Base-by-base conservation (phyloP, 2,329 filamentous ascomycete species). In the Torrubiella hemipterigena region DNA sequence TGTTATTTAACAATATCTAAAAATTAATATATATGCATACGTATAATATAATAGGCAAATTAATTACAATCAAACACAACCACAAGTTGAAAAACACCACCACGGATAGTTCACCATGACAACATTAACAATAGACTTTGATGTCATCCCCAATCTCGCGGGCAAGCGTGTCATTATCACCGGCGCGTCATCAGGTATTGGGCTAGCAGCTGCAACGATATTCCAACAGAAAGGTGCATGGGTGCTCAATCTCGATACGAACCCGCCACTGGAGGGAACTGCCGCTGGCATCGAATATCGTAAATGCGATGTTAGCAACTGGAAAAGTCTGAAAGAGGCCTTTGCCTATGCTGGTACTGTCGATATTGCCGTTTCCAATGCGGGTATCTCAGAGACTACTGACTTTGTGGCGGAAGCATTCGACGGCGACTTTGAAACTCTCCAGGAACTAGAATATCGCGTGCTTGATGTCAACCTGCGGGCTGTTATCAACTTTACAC, bases 381-480 rank as follows among this genome's bases (percentile, higher is more conserved):
- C 54, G 9, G 54, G 51, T 14, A 42, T 53, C 10, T 40, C 41
- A 2, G 45, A 56, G 29, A 43, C 50, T 14, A 16, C 16, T 3
- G 38, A 52, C 14, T 55, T 52, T 29, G 50, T 56, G 25, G 42
- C 36, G 13, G 53, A 57, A 26, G 32, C 27, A 1, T 42, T 51
- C 7, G 50, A 54, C 24, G 42, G 37, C 0, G 18, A 44, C 2
- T 22, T n/a, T n/a, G 52, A 48, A 9, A 32, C 42, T 9, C 41
- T 58, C 8, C 7, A 29, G 7, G 45, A 54, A 37, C 52, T 51
- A 3, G 17, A 14, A 3, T 46, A 48, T 30, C 33, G 29, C 4
- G 41, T 55, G 4, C 23, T 59, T 5, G 51, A 58, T 22, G 45
- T 56, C 27, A 58, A 60, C 35, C 34, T 53, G 9, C 38, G 42